A percentile compares a stretch with the other conserved stretches of the same genome.
These are phyloP conservation scores for Dicorynia guianensis DNA, from an alignment of 306 rosid species.

Conservation along the genomic window DNA sequence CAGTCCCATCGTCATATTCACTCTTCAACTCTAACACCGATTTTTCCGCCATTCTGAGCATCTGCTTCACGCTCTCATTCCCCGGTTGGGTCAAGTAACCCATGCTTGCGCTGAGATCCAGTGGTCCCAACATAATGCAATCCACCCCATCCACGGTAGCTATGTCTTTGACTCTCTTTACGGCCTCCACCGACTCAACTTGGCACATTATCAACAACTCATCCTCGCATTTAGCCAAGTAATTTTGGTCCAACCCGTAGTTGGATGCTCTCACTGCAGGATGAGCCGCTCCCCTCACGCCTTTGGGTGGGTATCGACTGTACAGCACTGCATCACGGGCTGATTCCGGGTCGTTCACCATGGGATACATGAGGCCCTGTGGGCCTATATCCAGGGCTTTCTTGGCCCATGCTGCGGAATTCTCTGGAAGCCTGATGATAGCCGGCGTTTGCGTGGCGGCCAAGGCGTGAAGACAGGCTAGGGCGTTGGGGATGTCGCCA, in stretches of 20 bases:
- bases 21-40: not conserved
- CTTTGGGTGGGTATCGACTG: slow-evolving; percentile 5
- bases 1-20: not conserved
- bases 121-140: not conserved
- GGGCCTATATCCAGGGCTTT: slow-evolving; percentile 26
- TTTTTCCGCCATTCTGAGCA: not conserved
- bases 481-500: slow-evolving; percentile 18
- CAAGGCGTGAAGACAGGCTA: not conserved
- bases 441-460: not conserved
- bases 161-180: not conserved
- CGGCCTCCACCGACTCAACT: not conserved
- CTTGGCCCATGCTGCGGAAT: slow-evolving; percentile 16
- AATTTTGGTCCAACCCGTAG: not conserved
- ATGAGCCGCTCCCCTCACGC: slow-evolving; percentile 5
- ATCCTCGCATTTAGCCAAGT: not conserved
- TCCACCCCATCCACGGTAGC: slow-evolving; percentile 18
- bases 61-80: too few species aligned
- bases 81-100: too few species aligned
- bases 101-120: not conserved
- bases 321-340: not conserved
- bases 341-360: slow-evolving; percentile 5
- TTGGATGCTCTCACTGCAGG: slow-evolving; percentile 19
- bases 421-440: slow-evolving; percentile 22
- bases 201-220: slow-evolving; percentile 2
- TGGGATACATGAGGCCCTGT: slow-evolving; percentile 21